Evolutionary conservation across 202 grass and related monocot genomes (phyloP).

Genomic region (Digitaria exilis): DNA sequence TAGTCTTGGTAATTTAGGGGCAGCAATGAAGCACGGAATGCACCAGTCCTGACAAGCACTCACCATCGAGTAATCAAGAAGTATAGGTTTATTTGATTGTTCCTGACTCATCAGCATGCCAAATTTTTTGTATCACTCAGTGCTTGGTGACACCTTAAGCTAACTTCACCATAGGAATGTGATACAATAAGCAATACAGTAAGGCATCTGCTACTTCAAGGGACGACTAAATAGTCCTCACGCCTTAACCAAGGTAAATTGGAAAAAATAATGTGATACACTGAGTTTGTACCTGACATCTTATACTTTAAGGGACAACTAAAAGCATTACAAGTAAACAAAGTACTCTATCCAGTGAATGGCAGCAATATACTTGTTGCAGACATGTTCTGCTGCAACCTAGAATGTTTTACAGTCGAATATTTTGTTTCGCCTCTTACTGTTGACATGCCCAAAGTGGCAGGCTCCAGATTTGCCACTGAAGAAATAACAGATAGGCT

Average conservation of each 20-base stretch:
- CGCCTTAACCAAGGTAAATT: not conserved
- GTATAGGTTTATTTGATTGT: not conserved
- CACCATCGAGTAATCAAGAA: not conserved
- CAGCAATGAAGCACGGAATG: not conserved
- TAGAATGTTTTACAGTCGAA: not conserved
- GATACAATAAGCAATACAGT: not conserved
- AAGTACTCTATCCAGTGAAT: not conserved
- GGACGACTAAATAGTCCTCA: not conserved
- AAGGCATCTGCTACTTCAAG: not conserved
- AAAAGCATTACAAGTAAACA: not conserved
- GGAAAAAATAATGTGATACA: not conserved
- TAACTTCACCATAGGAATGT: conserved; percentile 4
- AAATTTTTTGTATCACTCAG: not conserved
- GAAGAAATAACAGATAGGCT: not conserved
- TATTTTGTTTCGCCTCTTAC: not conserved
- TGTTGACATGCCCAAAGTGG: too few species aligned
- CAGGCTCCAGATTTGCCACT: too few species aligned
- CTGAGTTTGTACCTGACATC: too few species aligned
- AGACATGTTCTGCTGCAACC: not conserved
- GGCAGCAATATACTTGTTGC: not conserved
- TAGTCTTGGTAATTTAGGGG: not conserved
- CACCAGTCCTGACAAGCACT: not conserved
- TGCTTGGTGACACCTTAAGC: not conserved
- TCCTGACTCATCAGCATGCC: not conserved
- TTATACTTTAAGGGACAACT: not conserved